Conservation (phyloP, 805 yeast species). For the Yarrowia alimentaria region DNA sequence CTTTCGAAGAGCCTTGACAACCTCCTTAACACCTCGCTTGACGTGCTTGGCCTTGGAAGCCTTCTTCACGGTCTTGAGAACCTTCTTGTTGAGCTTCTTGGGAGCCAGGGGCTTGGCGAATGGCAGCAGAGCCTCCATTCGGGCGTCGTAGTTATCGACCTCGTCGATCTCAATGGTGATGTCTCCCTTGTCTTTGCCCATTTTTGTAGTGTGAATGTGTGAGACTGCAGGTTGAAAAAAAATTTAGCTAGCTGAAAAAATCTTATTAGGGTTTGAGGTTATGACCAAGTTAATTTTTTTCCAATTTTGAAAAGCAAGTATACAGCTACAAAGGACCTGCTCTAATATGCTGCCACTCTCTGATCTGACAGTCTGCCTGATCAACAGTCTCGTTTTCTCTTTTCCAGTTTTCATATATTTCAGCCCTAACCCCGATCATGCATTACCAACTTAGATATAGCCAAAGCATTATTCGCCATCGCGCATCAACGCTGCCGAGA, state of each 20-base stretch:
- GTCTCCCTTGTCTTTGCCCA: conserved; percentile 36
- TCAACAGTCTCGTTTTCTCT: too few relatives aligned
- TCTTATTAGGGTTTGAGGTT: conserved; percentile 20
- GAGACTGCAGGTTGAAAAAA: conserved; percentile 22
- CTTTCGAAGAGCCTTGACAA: conserved; percentile 94
- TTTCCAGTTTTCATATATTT: not conserved
- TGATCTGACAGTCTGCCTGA: too few relatives aligned
- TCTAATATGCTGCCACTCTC: too few relatives aligned
- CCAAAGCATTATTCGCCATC: conserved; percentile 2
- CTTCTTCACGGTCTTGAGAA: conserved; percentile 91
- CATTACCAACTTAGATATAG: conserved; percentile 21
- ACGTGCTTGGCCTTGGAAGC: conserved; percentile 98
- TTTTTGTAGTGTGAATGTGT: conserved; percentile 28
- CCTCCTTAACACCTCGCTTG: conserved; percentile 98
- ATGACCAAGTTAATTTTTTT: not conserved
- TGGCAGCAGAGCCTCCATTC: conserved; percentile 85
- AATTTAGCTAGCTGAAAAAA: conserved; percentile 21
- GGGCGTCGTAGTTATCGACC: conserved; percentile 82
- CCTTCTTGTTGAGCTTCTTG: conserved; percentile 91
- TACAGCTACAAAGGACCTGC: too few relatives aligned
- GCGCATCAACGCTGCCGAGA: too few relatives aligned
- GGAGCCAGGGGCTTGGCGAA: conserved; percentile 95
- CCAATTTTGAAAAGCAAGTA: too few relatives aligned
- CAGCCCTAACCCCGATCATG: conserved; percentile 2
- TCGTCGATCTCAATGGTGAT: conserved; percentile 30